Conservation (phyloP, 441 rosid genomes). For the Eutrema salsugineum region DNA sequence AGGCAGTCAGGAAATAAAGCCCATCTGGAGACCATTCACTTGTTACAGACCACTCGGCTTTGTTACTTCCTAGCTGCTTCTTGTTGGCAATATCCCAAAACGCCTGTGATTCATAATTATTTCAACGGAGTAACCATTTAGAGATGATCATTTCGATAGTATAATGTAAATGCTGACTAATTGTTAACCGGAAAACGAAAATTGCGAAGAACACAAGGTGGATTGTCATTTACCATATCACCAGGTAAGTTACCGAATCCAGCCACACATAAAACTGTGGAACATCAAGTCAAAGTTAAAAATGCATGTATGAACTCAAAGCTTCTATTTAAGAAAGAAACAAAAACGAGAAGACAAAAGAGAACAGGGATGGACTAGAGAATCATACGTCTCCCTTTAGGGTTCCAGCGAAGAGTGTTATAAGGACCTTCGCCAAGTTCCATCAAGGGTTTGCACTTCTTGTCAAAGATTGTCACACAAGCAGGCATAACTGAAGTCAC, state of each 20-base stretch:
- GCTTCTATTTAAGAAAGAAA: neutral
- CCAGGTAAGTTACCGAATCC: constrained; percentile 99
- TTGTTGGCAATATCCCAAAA: constrained; percentile 78
- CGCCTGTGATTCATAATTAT: constrained; percentile 42
- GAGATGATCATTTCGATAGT: neutral
- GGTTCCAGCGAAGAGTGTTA: constrained; percentile 92
- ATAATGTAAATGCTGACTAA: neutral
- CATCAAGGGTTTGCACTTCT: constrained; percentile 78
- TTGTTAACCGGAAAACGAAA: neutral
- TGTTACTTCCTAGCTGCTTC: constrained; percentile 69
- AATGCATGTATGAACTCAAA: neutral
- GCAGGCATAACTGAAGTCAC: constrained; percentile 82
- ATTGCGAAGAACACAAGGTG: constrained; percentile 11
- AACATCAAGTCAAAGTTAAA: constrained; percentile 43
- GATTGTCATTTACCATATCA: constrained; percentile 66
- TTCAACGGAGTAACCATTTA: neutral
- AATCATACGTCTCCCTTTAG: constrained; percentile 87
- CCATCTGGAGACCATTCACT: constrained; percentile 98
- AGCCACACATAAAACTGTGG: constrained; percentile 79
- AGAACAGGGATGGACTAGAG: neutral
- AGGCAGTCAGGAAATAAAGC: constrained; percentile 81
- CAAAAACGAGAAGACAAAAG: neutral
- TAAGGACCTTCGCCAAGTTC: constrained; percentile 93
- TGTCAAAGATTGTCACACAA: constrained; percentile 76
- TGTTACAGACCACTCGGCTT: constrained; percentile 87